Conservation (phyloP, 1,139 yeast species). For the Taphrina populina region DNA sequence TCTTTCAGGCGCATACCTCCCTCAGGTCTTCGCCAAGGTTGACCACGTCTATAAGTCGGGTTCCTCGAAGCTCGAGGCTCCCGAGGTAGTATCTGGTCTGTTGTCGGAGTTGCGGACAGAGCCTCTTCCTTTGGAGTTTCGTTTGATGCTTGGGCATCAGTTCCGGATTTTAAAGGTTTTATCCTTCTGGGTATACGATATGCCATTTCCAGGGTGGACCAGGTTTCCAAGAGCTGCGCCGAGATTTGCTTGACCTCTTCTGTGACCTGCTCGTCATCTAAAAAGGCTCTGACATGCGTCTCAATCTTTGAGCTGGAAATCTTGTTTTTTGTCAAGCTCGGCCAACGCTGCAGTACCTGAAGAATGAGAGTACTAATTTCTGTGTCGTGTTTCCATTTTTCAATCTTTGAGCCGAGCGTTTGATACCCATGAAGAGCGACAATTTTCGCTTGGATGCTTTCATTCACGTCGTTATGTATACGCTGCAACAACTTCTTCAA, state of each 20-base stretch:
- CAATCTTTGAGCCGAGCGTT: constrained; percentile 63
- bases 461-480: constrained; percentile 57
- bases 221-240: constrained; percentile 57
- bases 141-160: background rate
- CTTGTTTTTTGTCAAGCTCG: constrained; percentile 75
- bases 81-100: background rate
- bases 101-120: background rate
- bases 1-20: background rate
- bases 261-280: constrained; percentile 41
- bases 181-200: constrained; percentile 63
- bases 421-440: constrained; percentile 85
- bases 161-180: background rate
- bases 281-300: constrained; percentile 55
- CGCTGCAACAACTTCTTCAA: constrained; percentile 67
- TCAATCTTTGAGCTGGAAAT: constrained; percentile 79
- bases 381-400: constrained; percentile 48
- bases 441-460: constrained; percentile 58
- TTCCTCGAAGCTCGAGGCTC: constrained; percentile 3
- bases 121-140: background rate
- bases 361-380: constrained; percentile 50
- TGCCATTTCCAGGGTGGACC: constrained; percentile 78
- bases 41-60: constrained; percentile 18
- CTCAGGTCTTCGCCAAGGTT: constrained; percentile 13
- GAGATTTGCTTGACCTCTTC: constrained; percentile 38
- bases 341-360: constrained; percentile 67